Conservation (phyloP, 164 flowering plant species). For the Saururus chinensis region DNA sequence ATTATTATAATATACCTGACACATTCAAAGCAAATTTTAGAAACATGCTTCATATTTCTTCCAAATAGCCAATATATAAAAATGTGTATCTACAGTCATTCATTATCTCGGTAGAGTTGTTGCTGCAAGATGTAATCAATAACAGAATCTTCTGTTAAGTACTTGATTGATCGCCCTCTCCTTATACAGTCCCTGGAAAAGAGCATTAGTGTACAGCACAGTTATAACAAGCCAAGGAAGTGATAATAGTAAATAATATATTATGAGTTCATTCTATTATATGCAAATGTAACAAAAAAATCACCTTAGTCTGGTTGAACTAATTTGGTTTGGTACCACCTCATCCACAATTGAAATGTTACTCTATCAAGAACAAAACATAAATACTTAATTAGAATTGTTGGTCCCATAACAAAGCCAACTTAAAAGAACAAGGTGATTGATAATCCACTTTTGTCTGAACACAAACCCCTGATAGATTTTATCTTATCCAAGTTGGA, state of each 20-base stretch:
- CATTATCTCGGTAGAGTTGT: slow-evolving; percentile 26
- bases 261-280: neutral
- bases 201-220: neutral
- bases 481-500: too few relatives aligned
- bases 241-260: neutral
- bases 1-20: too few relatives aligned
- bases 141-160: slow-evolving; percentile 63
- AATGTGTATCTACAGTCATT: neutral
- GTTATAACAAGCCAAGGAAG: neutral
- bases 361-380: slow-evolving; percentile 23
- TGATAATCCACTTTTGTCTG: neutral
- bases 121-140: slow-evolving; percentile 49
- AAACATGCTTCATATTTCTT: neutral
- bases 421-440: neutral
- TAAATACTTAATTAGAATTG: neutral
- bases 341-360: slow-evolving; percentile 75
- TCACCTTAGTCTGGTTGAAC: slow-evolving; percentile 83
- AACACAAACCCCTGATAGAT: neutral
- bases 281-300: neutral
- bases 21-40: neutral
- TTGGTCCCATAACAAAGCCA: neutral
- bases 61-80: neutral
- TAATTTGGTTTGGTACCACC: slow-evolving; percentile 71
- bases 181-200: slow-evolving; percentile 64
- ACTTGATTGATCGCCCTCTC: slow-evolving; percentile 59